phyloP scores from a whole-genome alignment of 805 yeast species.

The Scheffersomyces ergatensis region DNA sequence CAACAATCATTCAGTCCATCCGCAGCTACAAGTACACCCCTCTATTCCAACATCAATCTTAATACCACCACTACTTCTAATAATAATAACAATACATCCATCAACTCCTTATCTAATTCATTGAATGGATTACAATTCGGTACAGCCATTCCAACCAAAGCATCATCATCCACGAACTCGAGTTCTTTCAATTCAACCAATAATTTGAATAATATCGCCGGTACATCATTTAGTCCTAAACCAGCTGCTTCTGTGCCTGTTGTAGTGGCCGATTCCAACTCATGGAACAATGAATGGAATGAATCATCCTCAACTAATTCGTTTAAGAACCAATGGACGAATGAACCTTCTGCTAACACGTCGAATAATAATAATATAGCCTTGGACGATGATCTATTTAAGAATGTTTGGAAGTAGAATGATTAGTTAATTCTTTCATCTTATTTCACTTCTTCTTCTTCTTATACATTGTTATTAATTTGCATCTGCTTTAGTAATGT shows the following conservation, averaged over 20 bases:
- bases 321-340: slow-evolving; percentile 4
- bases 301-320: slow-evolving; percentile 17
- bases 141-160: slow-evolving; percentile 1
- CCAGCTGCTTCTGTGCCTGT: neutral
- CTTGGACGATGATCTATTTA: slow-evolving; percentile 64
- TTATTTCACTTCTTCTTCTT: too few species aligned
- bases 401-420: slow-evolving; percentile 62
- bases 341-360: slow-evolving; percentile 2
- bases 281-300: slow-evolving; percentile 37
- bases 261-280: slow-evolving; percentile 5
- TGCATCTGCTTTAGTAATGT: too few species aligned
- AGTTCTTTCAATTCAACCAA: slow-evolving; percentile 7
- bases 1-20: slow-evolving; percentile 1
- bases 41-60: neutral
- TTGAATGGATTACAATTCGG: slow-evolving; percentile 20
- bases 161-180: slow-evolving; percentile 2
- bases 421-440: too few species aligned
- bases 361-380: slow-evolving; percentile 4
- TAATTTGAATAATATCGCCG: slow-evolving; percentile 2
- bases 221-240: slow-evolving; percentile 1
- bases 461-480: too few species aligned
- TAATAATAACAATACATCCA: neutral
- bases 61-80: neutral
- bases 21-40: neutral
- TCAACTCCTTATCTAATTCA: slow-evolving; percentile 17